phyloP scores from a whole-genome alignment of 177 flowering plant species.

The Vitis hybrid region DNA sequence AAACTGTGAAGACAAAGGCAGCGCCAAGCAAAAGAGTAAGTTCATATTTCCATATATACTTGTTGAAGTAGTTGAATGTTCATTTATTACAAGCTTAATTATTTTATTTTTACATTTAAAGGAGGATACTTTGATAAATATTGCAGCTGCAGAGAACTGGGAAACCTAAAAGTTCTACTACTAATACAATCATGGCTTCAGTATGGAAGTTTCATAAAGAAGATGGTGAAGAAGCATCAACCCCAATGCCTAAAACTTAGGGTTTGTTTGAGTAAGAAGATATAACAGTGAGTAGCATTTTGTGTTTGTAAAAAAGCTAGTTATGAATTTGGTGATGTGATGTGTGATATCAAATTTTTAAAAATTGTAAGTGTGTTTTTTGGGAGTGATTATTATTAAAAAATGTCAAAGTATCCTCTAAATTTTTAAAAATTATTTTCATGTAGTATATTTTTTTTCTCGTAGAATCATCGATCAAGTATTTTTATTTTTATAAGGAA shows the following conservation, averaged over 20 bases:
- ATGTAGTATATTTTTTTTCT: too few species aligned
- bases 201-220: constrained; percentile 49
- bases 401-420: too few species aligned
- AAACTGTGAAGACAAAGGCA: constrained; percentile 24
- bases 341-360: too few species aligned
- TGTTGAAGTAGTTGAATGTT: too few species aligned
- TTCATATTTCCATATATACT: too few species aligned
- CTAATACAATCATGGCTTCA: constrained; percentile 37
- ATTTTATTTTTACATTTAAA: background rate
- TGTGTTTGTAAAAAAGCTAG: background rate
- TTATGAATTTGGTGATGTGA: too few species aligned
- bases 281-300: background rate
- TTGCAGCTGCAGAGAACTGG: constrained; percentile 27
- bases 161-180: constrained; percentile 28
- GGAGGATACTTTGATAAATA: background rate
- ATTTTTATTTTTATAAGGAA: too few species aligned
- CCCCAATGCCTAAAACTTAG: background rate
- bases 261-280: background rate
- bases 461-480: too few species aligned
- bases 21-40: constrained; percentile 30
- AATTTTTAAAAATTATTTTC: too few species aligned
- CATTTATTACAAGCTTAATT: too few species aligned
- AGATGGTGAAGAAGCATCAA: constrained; percentile 27
- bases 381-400: too few species aligned
- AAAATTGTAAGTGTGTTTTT: too few species aligned